A percentile compares a stretch with the other conserved stretches of the same genome.
phyloP scores from a whole-genome alignment of 495 filamentous ascomycete genomes.

The Aspergillus hancockii region DNA sequence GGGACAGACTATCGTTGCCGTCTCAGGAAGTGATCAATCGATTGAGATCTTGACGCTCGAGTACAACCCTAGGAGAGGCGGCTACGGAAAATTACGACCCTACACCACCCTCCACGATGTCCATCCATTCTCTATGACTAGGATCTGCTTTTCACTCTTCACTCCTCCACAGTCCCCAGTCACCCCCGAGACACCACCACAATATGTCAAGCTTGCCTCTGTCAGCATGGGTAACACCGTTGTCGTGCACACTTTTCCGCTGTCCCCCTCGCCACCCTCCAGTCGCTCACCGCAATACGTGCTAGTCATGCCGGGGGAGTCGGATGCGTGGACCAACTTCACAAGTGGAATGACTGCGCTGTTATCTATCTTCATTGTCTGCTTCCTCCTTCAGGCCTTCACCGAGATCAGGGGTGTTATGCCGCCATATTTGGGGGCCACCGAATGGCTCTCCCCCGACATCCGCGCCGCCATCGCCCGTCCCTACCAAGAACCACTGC shows the following conservation, averaged over 20 bases:
- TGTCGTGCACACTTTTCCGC: slow-evolving; percentile 79
- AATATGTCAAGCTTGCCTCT: slow-evolving; percentile 79
- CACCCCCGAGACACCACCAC: slow-evolving; percentile 46
- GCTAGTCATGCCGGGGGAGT: slow-evolving; percentile 56
- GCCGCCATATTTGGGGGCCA: slow-evolving; percentile 57
- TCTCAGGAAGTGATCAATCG: slow-evolving; percentile 80
- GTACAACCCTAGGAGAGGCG: slow-evolving; percentile 41
- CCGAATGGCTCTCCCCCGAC: slow-evolving; percentile 42
- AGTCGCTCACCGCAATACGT: slow-evolving; percentile 65
- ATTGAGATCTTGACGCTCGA: slow-evolving; percentile 77
- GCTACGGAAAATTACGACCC: slow-evolving; percentile 58
- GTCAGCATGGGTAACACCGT: slow-evolving; percentile 83
- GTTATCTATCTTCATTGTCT: slow-evolving; percentile 54
- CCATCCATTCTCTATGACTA: slow-evolving; percentile 84
- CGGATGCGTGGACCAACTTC: slow-evolving; percentile 47
- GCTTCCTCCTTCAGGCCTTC: slow-evolving; percentile 64
- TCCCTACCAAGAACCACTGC: slow-evolving; percentile 14
- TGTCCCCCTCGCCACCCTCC: slow-evolving; percentile 54
- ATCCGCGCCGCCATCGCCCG: slow-evolving; percentile 30
- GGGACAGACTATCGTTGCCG: slow-evolving; percentile 76
- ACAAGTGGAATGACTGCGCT: slow-evolving; percentile 52
- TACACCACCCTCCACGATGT: slow-evolving; percentile 70
- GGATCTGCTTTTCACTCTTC: slow-evolving; percentile 76
- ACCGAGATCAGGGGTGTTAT: slow-evolving; percentile 65
- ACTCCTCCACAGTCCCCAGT: slow-evolving; percentile 53